phyloP scores from a whole-genome alignment of 2,329 filamentous ascomycete genomes.

The Sclerotinia subarctica region DNA sequence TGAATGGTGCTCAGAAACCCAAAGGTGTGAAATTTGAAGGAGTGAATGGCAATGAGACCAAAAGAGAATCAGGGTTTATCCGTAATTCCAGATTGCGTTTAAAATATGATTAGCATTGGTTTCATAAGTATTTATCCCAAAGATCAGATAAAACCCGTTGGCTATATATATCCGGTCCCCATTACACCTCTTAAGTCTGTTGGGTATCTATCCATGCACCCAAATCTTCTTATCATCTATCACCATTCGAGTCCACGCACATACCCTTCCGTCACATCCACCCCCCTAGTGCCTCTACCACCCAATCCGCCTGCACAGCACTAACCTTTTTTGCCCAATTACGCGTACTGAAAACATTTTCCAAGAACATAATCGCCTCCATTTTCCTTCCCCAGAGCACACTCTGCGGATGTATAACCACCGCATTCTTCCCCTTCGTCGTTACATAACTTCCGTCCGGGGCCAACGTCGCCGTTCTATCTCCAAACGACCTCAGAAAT shows the following conservation, averaged over 20 bases:
- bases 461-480: slow-evolving; percentile 58
- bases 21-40: too few relatives aligned
- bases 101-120: too few relatives aligned
- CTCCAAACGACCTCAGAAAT: slow-evolving; percentile 59
- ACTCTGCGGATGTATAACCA: slow-evolving; percentile 61
- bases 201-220: not conserved
- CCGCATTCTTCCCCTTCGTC: slow-evolving; percentile 55
- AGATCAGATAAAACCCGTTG: not conserved
- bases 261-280: slow-evolving; percentile 8
- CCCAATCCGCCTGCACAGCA: slow-evolving; percentile 58
- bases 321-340: slow-evolving; percentile 67
- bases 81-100: too few relatives aligned
- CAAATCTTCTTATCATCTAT: not conserved
- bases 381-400: slow-evolving; percentile 60
- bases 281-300: slow-evolving; percentile 39
- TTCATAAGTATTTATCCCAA: too few relatives aligned
- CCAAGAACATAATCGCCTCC: slow-evolving; percentile 66
- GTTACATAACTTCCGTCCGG: slow-evolving; percentile 61
- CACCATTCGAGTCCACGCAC: not conserved
- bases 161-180: not conserved
- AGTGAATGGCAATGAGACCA: too few relatives aligned
- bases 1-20: too few relatives aligned
- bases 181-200: not conserved
- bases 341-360: slow-evolving; percentile 64
- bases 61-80: too few relatives aligned